A percentile compares a stretch with the other conserved stretches of the same genome.
These are phyloP conservation scores for Anthracocystis setariae DNA, from an alignment of 1,284 basidiomycete species.

Conservation along the genomic window DNA sequence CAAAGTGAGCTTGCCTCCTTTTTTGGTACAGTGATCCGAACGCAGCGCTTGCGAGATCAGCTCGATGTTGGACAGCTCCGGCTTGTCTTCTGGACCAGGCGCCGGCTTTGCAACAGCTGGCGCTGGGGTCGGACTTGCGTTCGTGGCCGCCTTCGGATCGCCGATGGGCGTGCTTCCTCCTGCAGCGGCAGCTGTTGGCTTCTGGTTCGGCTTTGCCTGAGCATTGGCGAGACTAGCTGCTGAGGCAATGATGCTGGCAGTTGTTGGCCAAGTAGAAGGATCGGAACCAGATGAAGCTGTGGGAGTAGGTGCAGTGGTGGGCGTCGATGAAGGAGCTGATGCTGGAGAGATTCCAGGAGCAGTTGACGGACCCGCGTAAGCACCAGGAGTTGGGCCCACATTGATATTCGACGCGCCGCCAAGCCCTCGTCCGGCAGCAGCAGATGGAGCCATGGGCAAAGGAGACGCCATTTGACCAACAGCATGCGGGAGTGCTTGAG, in stretches of 20 bases:
- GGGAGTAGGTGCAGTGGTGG: constrained; percentile 3
- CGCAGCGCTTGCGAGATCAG: constrained; percentile 62
- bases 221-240: constrained; percentile 43
- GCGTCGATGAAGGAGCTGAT: constrained; percentile 12
- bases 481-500: constrained; percentile 21
- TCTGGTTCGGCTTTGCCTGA: constrained; percentile 28
- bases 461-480: constrained; percentile 26
- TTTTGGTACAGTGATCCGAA: constrained; percentile 49
- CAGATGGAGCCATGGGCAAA: constrained; percentile 31
- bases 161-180: constrained; percentile 5
- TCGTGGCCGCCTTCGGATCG: constrained; percentile 1
- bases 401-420: not conserved
- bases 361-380: constrained; percentile 8
- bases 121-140: constrained; percentile 8
- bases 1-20: constrained; percentile 84
- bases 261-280: constrained; percentile 32
- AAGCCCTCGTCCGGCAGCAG: constrained; percentile 14
- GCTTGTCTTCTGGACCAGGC: constrained; percentile 57
- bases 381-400: not conserved
- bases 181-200: constrained; percentile 6
- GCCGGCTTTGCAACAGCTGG: constrained; percentile 25
- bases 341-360: constrained; percentile 11
- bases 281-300: constrained; percentile 20
- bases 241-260: constrained; percentile 46
- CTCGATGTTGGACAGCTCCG: constrained; percentile 60